phyloP scores from a whole-genome alignment of 176 grass and related monocot species.

The Metroxylon sagu region DNA sequence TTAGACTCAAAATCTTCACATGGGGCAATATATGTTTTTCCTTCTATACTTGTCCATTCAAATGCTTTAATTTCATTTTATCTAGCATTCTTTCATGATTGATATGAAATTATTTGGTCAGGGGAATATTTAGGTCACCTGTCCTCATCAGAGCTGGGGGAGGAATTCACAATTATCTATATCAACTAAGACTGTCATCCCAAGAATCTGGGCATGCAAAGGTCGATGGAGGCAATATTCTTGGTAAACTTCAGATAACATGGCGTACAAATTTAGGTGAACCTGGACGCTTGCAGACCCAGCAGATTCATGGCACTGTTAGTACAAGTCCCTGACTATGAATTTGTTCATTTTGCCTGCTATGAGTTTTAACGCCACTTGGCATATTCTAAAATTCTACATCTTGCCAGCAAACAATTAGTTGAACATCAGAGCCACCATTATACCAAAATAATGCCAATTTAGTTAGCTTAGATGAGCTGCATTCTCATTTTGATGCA shows the following conservation, averaged over 20 bases:
- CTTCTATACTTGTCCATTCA: too few species aligned
- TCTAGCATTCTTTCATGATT: conserved; percentile 6
- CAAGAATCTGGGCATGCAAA: conserved; percentile 55
- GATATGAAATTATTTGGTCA: conserved; percentile 13
- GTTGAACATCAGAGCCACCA: too few species aligned
- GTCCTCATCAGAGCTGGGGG: conserved; percentile 82
- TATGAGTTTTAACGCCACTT: too few species aligned
- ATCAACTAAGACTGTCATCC: conserved; percentile 48
- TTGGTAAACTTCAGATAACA: conserved; percentile 99
- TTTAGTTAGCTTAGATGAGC: too few species aligned
- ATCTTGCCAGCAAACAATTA: too few species aligned
- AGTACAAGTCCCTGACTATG: conserved; percentile 23
- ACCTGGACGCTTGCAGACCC: conserved; percentile 94
- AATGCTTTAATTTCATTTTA: too few species aligned
- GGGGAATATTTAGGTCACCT: conserved; percentile 64
- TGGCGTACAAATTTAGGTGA: conserved; percentile 95
- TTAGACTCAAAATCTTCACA: background rate
- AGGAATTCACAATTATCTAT: conserved; percentile 96
- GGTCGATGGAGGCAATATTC: conserved; percentile 58
- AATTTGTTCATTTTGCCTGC: too few species aligned
- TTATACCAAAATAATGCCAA: too few species aligned
- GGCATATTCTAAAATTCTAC: too few species aligned
- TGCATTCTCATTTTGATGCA: too few species aligned
- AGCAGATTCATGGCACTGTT: conserved; percentile 89
- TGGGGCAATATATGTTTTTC: too few species aligned